Evolutionary conservation across 2,329 filamentous ascomycete genomes (phyloP).

Genomic region (Microcyclospora tardicrescens): DNA sequence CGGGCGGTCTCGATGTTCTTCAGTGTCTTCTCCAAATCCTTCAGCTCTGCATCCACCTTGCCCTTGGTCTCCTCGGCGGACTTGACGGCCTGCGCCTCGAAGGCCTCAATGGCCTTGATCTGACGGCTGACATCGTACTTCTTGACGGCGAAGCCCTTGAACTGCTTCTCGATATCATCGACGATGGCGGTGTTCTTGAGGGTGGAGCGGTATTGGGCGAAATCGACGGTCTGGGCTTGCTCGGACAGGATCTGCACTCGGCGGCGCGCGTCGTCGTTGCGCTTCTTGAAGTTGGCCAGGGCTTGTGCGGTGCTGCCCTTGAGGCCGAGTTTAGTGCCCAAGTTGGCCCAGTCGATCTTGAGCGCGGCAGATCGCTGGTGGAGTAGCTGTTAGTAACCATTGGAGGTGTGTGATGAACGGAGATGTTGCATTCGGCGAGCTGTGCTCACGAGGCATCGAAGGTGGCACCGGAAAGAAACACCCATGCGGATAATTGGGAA

Average conservation of each 20-base stretch:
- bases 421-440: neutral
- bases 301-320: slow-evolving; percentile 85
- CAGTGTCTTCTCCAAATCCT: slow-evolving; percentile 85
- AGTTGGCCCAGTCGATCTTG: slow-evolving; percentile 98
- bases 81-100: slow-evolving; percentile 93
- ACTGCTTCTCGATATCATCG: slow-evolving; percentile 95
- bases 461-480: too few species aligned
- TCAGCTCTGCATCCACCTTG: slow-evolving; percentile 88
- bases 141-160: slow-evolving; percentile 78
- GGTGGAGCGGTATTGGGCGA: slow-evolving; percentile 75
- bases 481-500: neutral
- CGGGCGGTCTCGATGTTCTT: slow-evolving; percentile 94
- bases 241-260: slow-evolving; percentile 76
- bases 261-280: slow-evolving; percentile 96
- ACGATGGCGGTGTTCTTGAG: slow-evolving; percentile 95
- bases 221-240: slow-evolving; percentile 78
- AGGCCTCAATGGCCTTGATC: slow-evolving; percentile 95
- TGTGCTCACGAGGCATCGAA: too few species aligned
- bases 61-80: slow-evolving; percentile 94
- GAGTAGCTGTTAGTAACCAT: slow-evolving; percentile 13
- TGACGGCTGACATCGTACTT: slow-evolving; percentile 89
- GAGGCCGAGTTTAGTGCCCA: slow-evolving; percentile 87
- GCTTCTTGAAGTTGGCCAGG: slow-evolving; percentile 96
- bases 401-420: neutral
- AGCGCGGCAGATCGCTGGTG: slow-evolving; percentile 86